Base-by-base conservation (phyloP, 2,329 filamentous ascomycete genomes). In the Colletotrichum graminicola region DNA sequence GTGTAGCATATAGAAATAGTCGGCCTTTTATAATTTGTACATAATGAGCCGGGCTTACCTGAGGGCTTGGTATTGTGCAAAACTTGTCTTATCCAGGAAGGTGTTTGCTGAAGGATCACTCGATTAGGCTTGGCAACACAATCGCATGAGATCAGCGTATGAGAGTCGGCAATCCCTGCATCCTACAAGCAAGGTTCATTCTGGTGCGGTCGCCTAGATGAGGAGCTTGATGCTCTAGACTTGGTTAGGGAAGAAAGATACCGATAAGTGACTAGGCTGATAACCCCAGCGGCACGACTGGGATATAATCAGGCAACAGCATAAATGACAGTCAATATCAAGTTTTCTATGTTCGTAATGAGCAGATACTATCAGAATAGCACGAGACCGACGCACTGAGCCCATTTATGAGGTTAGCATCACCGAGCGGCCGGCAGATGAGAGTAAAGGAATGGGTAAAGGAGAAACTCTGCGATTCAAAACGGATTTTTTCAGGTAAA, bases 61-160 rank as follows among this genome's bases (percentile, higher is more conserved):
- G 32, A 32, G 0, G 21, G 45, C 51, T 52, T 56, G 62, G 18
- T 54, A 18, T 56, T 45, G 14, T 54, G 36, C 52, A n/a, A 26
- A 67, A 41, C 67, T 61, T 71, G 23, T 43, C 63, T 67, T 6
- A 45, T 67, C 63, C 6, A 36, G 67, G 67, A 67, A 67, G 67
- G 67, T 71, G 63, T n/a, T 18, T 34, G 21, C 49, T 5, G 67
- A 71, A 71, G 67, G 67, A 71, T 71, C n/a, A 3, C 23, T 57
- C 5, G 56, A 57, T 61, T 1, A 16, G 23, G 54, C 67, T 71
- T 71, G 67, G 67, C 57, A 36, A 21, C 29, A 34, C 14, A 21
- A 54, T 54, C 29, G 18, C 18, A 21, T 3, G 18, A 34, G 29
- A 3, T 12, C 51, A 54, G 51, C 51, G 51, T 21, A 32, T 54